Conservation (phyloP, 805 yeast species). For the Yamadazyma tumulicola region DNA sequence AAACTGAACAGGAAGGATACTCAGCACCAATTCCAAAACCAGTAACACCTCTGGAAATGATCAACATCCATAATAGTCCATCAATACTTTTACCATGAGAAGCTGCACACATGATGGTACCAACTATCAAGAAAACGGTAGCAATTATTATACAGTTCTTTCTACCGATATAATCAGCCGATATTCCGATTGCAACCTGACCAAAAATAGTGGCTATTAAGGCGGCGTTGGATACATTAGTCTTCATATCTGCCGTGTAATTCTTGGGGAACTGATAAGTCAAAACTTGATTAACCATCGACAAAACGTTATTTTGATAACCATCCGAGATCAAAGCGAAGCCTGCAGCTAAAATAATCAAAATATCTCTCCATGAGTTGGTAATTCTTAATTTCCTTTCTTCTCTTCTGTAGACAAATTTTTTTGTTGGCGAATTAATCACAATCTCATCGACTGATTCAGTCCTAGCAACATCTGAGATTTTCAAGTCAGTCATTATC, state of each 20-base stretch:
- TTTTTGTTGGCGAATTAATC: slow-evolving; percentile 3
- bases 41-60: slow-evolving; percentile 68
- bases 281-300: slow-evolving; percentile 61
- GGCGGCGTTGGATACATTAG: slow-evolving; percentile 67
- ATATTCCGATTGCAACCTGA: slow-evolving; percentile 60
- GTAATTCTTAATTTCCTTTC: slow-evolving; percentile 26
- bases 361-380: slow-evolving; percentile 23
- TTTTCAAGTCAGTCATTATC: not conserved
- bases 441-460: not conserved
- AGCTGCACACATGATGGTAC: slow-evolving; percentile 66
- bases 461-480: not conserved
- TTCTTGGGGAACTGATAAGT: slow-evolving; percentile 43
- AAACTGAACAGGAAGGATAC: slow-evolving; percentile 64
- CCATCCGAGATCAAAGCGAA: slow-evolving; percentile 77
- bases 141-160: slow-evolving; percentile 69
- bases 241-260: slow-evolving; percentile 47
- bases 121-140: slow-evolving; percentile 57
- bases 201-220: slow-evolving; percentile 71
- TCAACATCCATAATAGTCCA: slow-evolving; percentile 77
- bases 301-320: slow-evolving; percentile 71
- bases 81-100: slow-evolving; percentile 56
- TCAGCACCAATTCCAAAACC: slow-evolving; percentile 83
- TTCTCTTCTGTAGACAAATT: slow-evolving; percentile 28
- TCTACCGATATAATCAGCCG: slow-evolving; percentile 65
- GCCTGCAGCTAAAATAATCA: slow-evolving; percentile 62